Base-by-base conservation (phyloP, 495 filamentous ascomycete species). In the Neurospora sp. region DNA sequence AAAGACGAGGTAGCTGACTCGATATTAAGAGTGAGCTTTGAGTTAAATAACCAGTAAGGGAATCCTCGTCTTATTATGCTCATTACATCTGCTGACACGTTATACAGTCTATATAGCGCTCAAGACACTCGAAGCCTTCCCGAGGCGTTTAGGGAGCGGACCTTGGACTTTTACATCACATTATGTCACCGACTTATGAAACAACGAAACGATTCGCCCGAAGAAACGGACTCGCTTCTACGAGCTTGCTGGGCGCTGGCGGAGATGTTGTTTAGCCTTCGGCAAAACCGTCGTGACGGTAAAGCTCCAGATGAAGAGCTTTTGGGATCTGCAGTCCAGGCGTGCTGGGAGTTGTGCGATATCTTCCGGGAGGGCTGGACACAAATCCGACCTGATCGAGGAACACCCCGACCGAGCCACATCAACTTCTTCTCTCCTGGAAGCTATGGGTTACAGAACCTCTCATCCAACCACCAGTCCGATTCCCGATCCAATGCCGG, bases 311-410 rank as follows among this genome's bases (percentile, higher is more conserved):
- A 96, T 77, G 92, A 94, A 78, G 93, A 96, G 76, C 84, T 97
- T 8, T 86, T 97, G 7, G 90, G 92, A 18, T 94, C 92, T 4
- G 93, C 94, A 0, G 91, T 97, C 4, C 94, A 97, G 78, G 92
- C 94, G 7, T 97, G 94, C 81, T 97, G 94, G 94, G 94, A 97
- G 76, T 88, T 97, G 37, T 96, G 93, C 80, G 94, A 97, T 83
- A 90, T 97, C 69, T 97, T 97, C 83, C 88, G 94, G 41, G 92
- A 96, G 84, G 94, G 94, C 12, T 97, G 94, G 94, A 94, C 93
- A 38, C 91, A 97, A 79, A 89, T 96, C 39, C 89, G 92, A 54
- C 93, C 94, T 6, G 94, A 97, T 73, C 86, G 93, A 41, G 93
- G 92, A 35, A 97, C 94, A n/a, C 94, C 94, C 0, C 86, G 92